Conservation (phyloP, 441 rosid species). For the Gossypium gossypioides region DNA sequence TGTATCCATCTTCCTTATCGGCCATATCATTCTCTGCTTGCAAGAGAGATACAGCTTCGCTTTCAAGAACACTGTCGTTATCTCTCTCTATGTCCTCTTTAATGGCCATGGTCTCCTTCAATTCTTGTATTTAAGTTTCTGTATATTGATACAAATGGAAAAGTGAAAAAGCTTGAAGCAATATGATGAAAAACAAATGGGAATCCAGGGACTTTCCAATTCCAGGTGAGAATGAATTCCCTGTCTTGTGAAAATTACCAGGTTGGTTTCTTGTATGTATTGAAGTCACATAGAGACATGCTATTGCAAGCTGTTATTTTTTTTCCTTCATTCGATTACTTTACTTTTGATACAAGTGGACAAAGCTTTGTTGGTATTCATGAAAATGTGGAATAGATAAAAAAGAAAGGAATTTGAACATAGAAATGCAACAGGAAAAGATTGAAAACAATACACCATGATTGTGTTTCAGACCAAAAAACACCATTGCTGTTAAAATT, state of each 20-base stretch:
- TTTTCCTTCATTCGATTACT: neutral
- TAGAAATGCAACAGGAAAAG: neutral
- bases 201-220: neutral
- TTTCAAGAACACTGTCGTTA: constrained; percentile 12
- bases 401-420: neutral
- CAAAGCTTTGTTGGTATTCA: neutral
- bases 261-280: neutral
- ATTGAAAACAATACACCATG: no score
- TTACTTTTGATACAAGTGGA: neutral
- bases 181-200: neutral
- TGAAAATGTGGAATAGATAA: neutral
- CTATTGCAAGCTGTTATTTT: neutral
- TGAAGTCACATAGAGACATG: neutral
- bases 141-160: constrained; percentile 9
- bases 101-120: constrained; percentile 28
- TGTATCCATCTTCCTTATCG: constrained; percentile 19
- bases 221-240: neutral
- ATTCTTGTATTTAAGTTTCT: neutral
- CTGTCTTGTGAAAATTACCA: neutral
- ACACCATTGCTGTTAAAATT: neutral
- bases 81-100: constrained; percentile 26
- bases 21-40: constrained; percentile 13
- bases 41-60: constrained; percentile 32
- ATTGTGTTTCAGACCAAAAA: neutral
- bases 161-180: constrained; percentile 13